Evolutionary conservation across 192 early-diverging fungal genomes (phyloP).

Genomic region (Obelidium mucronatum): DNA sequence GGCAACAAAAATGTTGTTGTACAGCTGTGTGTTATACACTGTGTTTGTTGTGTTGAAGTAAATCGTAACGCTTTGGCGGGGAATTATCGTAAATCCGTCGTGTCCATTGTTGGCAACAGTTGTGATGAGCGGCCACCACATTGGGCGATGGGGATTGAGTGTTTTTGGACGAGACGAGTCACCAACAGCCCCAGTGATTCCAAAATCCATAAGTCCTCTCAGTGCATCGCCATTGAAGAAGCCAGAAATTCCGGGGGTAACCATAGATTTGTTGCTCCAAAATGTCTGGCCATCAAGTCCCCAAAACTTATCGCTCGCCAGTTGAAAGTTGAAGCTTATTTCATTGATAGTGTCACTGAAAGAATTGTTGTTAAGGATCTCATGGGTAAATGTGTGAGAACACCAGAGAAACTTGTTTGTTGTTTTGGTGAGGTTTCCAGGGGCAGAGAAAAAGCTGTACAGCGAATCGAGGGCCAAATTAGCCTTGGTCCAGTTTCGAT

Average conservation of each 20-base stretch:
- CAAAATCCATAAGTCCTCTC: conserved; percentile 6
- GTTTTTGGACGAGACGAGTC: conserved; percentile 42
- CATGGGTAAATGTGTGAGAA: conserved; percentile 31
- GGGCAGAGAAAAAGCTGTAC: neutral
- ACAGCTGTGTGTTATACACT: no score
- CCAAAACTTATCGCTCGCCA: neutral
- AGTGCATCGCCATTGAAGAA: conserved; percentile 35
- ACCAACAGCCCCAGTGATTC: conserved; percentile 37
- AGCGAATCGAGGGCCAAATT: neutral
- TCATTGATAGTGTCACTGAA: conserved; percentile 21
- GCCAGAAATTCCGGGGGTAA: conserved; percentile 38
- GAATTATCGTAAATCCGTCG: no score
- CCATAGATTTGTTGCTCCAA: no score
- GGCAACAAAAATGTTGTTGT: no score
- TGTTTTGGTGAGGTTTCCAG: neutral
- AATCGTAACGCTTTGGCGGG: no score
- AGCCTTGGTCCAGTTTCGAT: neutral
- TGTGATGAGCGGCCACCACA: conserved; percentile 43
- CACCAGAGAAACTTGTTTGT: conserved; percentile 47
- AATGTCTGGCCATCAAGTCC: neutral
- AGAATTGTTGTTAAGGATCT: conserved; percentile 34
- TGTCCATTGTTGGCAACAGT: no score
- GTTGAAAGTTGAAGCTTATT: conserved; percentile 19
- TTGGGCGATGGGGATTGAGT: conserved; percentile 28
- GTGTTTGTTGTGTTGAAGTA: no score